Percentiles rank a stretch among this genome's conserved stretches.
These are phyloP conservation scores for Aspergillus costaricaensis DNA, from an alignment of 2,329 filamentous ascomycete genomes.

Conservation along the genomic window DNA sequence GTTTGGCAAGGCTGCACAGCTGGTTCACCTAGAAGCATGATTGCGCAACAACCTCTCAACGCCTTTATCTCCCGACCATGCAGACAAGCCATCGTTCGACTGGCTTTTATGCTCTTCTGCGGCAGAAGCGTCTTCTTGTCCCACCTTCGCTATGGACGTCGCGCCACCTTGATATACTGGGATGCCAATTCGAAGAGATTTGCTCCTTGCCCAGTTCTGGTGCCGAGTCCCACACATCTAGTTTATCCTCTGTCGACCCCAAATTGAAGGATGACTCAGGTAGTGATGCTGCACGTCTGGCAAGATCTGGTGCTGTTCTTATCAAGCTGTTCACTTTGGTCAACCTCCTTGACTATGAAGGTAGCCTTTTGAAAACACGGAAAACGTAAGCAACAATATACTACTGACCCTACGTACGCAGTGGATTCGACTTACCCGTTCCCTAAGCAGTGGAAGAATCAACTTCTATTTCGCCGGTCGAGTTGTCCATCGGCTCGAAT, in stretches of 20 bases:
- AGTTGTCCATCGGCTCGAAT: conserved; percentile 12
- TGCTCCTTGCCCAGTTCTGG: too few relatives aligned
- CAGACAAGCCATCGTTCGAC: background rate
- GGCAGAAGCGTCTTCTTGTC: conserved; percentile 4
- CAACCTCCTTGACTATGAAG: background rate
- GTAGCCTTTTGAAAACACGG: background rate
- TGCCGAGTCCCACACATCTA: too few relatives aligned
- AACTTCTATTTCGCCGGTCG: conserved; percentile 16
- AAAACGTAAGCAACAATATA: too few relatives aligned
- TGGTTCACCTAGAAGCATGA: too few relatives aligned
- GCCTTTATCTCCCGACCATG: background rate
- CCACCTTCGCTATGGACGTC: conserved; percentile 15
- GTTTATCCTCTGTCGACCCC: background rate
- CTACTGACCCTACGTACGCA: too few relatives aligned
- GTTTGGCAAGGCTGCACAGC: too few relatives aligned
- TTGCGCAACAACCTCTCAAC: too few relatives aligned
- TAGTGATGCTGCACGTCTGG: background rate
- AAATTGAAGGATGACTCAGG: background rate
- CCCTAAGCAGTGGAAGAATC: conserved; percentile 2
- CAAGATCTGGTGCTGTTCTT: background rate
- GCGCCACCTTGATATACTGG: conserved; percentile 16
- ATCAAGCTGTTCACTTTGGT: background rate
- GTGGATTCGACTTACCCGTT: background rate
- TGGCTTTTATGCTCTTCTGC: conserved; percentile 8
- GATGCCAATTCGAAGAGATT: conserved; percentile 17